Base-by-base conservation (phyloP, 345 rosid genomes). In the Abelmoschus esculentus region DNA sequence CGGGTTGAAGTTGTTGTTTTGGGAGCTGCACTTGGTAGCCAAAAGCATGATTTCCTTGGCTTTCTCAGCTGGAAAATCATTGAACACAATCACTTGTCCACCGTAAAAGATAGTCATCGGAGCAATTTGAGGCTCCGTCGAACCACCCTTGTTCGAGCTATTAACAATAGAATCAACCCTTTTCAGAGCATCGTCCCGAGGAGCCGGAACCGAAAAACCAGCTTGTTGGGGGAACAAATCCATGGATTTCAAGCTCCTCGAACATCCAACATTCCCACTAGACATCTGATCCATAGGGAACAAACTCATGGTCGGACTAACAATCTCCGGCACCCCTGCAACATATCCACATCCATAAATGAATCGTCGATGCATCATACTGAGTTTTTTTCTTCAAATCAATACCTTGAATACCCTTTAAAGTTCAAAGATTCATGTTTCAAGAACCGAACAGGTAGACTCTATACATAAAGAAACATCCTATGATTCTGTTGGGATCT, bases 31-130 rank as follows among this genome's bases (percentile, higher is more conserved):
- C 72, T 71, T 76, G 81, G 82, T 75, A 0, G 96, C 96, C 49
- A 93, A 71, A 70, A 50, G 66, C 87, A 93, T 86, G 69, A 93
- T 73, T 77, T 93, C 86, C 74, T 86, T 87, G 0, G 97, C 98
- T 78, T 88, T 89, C 13, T 89, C 91, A 38, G 90, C 86, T 1
- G 95, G 85, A 54, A 91, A 87, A 68, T 91, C 89, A 9, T 93
- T 73, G 75, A 89, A 86, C 44, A 88, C 96, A 19, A 91, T 75
- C 71, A 93, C 96, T 79, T 88, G 83, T n/a, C 98, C 97, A 8
- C 29, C 83, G 66, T 93, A 93, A 76, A 93, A 91, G 49, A 93
- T 91, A n/a, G 98, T 93, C 91, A 93, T 79, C 34, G 80, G 92
- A 1, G 91, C 88, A 62, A 82, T 58, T 69, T 77, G 80, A 13